These are phyloP conservation scores for Platanus orientalis DNA, from an alignment of 164 flowering plant species.

Conservation along the genomic window DNA sequence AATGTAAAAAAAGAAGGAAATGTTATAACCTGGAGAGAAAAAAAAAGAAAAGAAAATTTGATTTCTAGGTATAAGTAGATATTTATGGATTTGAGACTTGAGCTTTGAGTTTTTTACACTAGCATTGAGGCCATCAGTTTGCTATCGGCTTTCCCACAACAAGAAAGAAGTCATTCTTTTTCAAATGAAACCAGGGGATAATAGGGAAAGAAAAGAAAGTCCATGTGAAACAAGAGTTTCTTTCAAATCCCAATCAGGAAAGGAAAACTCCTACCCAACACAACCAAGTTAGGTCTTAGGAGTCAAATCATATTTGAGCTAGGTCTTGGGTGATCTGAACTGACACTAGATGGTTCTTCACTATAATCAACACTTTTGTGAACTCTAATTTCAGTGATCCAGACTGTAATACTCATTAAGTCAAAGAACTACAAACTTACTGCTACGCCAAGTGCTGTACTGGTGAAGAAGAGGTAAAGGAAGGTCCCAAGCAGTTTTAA, in stretches of 20 bases:
- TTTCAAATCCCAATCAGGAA: no score
- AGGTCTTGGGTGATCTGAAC: neutral
- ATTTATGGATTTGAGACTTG: no score
- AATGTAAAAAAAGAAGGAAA: no score
- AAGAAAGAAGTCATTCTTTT: neutral
- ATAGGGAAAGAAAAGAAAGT: neutral
- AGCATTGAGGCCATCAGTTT: no score
- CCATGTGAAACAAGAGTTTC: neutral
- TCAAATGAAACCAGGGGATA: neutral
- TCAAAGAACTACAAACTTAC: constrained; percentile 34
- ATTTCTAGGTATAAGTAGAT: no score
- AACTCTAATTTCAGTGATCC: neutral
- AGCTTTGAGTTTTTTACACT: no score
- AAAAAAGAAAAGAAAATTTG: no score
- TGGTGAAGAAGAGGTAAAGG: constrained; percentile 54
- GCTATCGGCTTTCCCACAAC: no score
- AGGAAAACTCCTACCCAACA: no score
- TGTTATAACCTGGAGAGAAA: no score
- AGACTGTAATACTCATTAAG: neutral
- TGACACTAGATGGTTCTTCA: neutral
- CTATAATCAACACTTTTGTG: neutral
- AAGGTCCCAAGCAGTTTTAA: constrained; percentile 47
- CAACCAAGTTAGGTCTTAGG: neutral
- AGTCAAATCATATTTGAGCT: neutral
- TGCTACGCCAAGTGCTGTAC: constrained; percentile 52